These are phyloP conservation scores for Endocalyx cinctus DNA, from an alignment of 2,329 filamentous ascomycete species.

Conservation along the genomic window DNA sequence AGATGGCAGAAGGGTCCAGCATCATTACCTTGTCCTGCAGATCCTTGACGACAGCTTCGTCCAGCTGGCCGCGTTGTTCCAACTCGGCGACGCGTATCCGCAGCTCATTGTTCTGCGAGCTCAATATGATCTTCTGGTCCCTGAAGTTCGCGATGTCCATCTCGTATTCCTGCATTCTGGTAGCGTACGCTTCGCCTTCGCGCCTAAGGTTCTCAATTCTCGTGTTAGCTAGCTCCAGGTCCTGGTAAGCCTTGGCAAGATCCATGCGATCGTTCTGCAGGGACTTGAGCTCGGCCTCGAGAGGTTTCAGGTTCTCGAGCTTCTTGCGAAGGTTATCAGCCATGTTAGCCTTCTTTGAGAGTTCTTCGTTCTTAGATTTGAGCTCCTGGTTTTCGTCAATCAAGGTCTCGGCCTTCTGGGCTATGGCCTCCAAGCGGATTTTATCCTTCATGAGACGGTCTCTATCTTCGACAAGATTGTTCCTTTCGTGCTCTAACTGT, in stretches of 20 bases:
- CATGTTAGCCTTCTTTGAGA: constrained; percentile 59
- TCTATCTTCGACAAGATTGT: constrained; percentile 44
- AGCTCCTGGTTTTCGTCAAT: constrained; percentile 58
- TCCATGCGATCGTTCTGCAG: constrained; percentile 52
- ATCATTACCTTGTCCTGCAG: constrained; percentile 54
- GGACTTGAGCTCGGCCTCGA: constrained; percentile 52
- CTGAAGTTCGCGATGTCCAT: constrained; percentile 36
- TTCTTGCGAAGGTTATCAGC: constrained; percentile 61
- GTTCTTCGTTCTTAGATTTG: constrained; percentile 52
- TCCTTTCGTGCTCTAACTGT: constrained; percentile 61
- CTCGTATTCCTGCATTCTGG: constrained; percentile 30
- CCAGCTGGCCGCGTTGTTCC: constrained; percentile 23
- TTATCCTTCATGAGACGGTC: constrained; percentile 31
- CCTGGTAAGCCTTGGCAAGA: constrained; percentile 38
- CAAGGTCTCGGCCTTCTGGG: constrained; percentile 45
- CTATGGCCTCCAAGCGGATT: constrained; percentile 39
- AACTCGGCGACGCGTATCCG: constrained; percentile 30
- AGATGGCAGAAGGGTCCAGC: constrained; percentile 24
- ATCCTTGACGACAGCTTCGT: constrained; percentile 53
- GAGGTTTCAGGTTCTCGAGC: constrained; percentile 50
- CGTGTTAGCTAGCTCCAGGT: constrained; percentile 27
- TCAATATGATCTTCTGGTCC: constrained; percentile 38
- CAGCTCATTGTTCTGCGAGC: constrained; percentile 41
- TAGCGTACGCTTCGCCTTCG: constrained; percentile 26
- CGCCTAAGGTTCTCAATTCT: constrained; percentile 30